Conservation (phyloP, 768 basidiomycete genomes). For the Lactifluus pinguis region DNA sequence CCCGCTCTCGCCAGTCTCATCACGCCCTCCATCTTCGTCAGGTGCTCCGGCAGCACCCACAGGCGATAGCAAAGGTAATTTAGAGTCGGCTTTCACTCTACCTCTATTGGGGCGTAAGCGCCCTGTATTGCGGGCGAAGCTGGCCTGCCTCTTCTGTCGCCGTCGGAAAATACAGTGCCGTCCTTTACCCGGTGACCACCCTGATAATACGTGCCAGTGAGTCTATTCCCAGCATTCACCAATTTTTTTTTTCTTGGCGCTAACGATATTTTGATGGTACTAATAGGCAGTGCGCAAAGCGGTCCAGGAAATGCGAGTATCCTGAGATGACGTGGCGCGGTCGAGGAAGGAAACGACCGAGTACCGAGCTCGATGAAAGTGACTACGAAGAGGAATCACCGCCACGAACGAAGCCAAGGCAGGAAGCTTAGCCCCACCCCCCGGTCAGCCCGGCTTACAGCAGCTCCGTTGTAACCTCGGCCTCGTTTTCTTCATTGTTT, state of each 20-base stretch:
- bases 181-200: slow-evolving; percentile 2
- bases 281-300: slow-evolving; percentile 13
- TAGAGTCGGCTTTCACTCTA: slow-evolving; percentile 10
- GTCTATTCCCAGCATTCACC: not conserved
- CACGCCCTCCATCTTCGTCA: slow-evolving; percentile 13
- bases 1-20: slow-evolving; percentile 11
- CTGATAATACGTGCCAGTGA: slow-evolving; percentile 8
- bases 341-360: slow-evolving; percentile 6
- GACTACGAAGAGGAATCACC: slow-evolving; percentile 1
- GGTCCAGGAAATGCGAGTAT: slow-evolving; percentile 8
- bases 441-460: too few relatives aligned
- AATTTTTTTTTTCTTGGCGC: not conserved
- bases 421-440: not conserved
- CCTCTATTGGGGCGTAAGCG: slow-evolving; percentile 15
- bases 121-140: slow-evolving; percentile 13
- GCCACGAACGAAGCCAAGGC: not conserved
- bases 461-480: not conserved
- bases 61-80: not conserved
- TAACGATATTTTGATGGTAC: not conserved
- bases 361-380: not conserved
- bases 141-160: slow-evolving; percentile 16
- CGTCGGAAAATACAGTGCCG: slow-evolving; percentile 18
- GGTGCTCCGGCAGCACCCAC: slow-evolving; percentile 2
- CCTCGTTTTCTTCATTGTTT: not conserved
- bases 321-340: slow-evolving; percentile 17